These are phyloP conservation scores for Chlorella ohadii DNA, from an alignment of 139 green algal genomes.

Conservation along the genomic window DNA sequence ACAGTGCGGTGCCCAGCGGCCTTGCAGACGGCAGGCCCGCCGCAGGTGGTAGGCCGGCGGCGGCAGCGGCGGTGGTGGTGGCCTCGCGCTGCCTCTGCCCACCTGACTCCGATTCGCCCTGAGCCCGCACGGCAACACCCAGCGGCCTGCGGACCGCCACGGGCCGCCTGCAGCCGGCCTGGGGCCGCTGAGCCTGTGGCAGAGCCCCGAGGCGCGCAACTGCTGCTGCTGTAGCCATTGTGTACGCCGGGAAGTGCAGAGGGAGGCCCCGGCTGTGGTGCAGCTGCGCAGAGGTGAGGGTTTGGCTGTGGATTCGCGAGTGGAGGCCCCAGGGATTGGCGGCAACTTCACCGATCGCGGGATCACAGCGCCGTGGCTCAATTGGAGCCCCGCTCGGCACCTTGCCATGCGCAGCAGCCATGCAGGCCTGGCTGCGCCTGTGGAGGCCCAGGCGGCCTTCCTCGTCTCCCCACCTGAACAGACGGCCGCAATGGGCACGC, in stretches of 20 bases:
- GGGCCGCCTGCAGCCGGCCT: neutral
- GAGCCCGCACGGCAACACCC: neutral
- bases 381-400: too few relatives aligned
- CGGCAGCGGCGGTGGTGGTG: neutral
- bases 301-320: neutral
- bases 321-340: too few relatives aligned
- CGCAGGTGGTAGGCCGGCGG: neutral
- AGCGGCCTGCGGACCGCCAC: neutral
- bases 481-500: neutral
- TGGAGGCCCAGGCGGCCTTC: too few relatives aligned
- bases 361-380: too few relatives aligned
- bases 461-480: too few relatives aligned
- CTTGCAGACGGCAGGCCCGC: neutral
- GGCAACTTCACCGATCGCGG: too few relatives aligned
- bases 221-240: neutral
- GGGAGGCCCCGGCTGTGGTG: too few relatives aligned
- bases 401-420: too few relatives aligned
- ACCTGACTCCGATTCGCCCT: neutral
- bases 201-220: neutral
- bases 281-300: neutral
- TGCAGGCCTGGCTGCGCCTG: too few relatives aligned
- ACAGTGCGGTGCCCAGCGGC: too few relatives aligned
- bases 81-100: neutral
- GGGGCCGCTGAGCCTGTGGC: neutral
- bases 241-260: too few relatives aligned